phyloP scores from a whole-genome alignment of 192 early-diverging fungal species.

The Phlyctochytrium bullatum region DNA sequence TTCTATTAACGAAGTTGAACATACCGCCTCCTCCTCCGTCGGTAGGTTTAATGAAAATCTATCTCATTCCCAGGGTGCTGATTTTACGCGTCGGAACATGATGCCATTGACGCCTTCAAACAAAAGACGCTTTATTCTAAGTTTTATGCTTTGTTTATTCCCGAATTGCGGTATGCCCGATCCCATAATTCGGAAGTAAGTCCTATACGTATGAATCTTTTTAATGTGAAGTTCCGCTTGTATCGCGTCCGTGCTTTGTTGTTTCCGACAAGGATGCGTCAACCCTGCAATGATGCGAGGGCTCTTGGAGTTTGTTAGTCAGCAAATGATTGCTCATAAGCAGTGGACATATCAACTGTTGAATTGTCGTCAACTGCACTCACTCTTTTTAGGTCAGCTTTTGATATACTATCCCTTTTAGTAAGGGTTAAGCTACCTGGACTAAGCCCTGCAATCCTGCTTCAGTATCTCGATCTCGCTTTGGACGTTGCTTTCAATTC shows the following conservation, averaged over 20 bases:
- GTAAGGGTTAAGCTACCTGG: conserved; percentile 49
- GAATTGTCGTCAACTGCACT: conserved; percentile 4
- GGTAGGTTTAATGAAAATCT: conserved; percentile 17
- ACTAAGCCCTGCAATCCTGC: conserved; percentile 41
- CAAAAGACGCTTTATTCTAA: conserved; percentile 51
- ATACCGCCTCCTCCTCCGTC: conserved; percentile 44
- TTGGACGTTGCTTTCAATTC: conserved; percentile 52
- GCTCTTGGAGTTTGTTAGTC: conserved; percentile 48
- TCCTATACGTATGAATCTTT: background rate
- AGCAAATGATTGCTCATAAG: conserved; percentile 54
- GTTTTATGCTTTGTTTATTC: conserved; percentile 52
- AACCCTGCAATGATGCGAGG: conserved; percentile 46
- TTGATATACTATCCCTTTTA: conserved; percentile 50
- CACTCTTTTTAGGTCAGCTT: conserved; percentile 38
- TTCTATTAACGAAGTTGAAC: conserved; percentile 48
- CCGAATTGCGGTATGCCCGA: conserved; percentile 58
- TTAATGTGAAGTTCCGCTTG: conserved; percentile 39
- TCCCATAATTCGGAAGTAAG: conserved; percentile 44
- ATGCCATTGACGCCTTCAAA: conserved; percentile 53
- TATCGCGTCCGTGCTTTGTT: conserved; percentile 38
- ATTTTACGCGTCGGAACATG: conserved; percentile 37
- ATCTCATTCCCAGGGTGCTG: conserved; percentile 21
- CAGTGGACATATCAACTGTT: conserved; percentile 57
- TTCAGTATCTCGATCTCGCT: conserved; percentile 50
- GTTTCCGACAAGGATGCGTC: conserved; percentile 38